phyloP scores from a whole-genome alignment of 1,139 yeast species.

The Geotrichum klebahnii region DNA sequence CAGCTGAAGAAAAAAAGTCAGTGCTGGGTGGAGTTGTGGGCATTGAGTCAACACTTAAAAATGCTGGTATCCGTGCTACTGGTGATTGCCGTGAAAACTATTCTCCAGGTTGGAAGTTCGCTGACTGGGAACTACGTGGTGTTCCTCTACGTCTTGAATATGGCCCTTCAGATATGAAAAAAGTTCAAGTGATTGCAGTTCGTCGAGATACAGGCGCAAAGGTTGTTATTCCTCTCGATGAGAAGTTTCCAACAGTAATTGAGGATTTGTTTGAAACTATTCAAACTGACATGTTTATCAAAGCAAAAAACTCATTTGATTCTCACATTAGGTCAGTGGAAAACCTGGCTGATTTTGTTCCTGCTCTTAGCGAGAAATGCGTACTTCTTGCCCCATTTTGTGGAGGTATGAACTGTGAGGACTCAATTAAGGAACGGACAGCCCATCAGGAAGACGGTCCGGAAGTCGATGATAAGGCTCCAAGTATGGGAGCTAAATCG shows the following conservation, averaged over 20 bases:
- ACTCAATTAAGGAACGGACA: constrained; percentile 89
- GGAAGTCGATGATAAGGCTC: constrained; percentile 92
- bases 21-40: constrained; percentile 67
- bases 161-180: constrained; percentile 91
- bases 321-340: constrained; percentile 74
- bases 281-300: constrained; percentile 67
- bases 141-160: constrained; percentile 87
- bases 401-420: constrained; percentile 91
- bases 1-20: constrained; percentile 65
- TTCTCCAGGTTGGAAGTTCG: constrained; percentile 98
- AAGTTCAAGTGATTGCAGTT: constrained; percentile 76
- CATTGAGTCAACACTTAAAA: constrained; percentile 55
- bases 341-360: constrained; percentile 90
- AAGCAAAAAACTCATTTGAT: constrained; percentile 80
- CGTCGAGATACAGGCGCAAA: constrained; percentile 89
- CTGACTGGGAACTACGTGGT: constrained; percentile 97
- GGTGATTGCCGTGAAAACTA: constrained; percentile 92
- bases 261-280: constrained; percentile 75
- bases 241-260: constrained; percentile 55
- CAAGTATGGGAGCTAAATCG: constrained; percentile 99
- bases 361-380: constrained; percentile 85
- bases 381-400: constrained; percentile 96
- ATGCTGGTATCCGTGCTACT: constrained; percentile 57
- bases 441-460: constrained; percentile 76
- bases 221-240: constrained; percentile 58